Conservation (phyloP, 1,139 yeast species). For the Yamadazyma kanchanaburiensis region DNA sequence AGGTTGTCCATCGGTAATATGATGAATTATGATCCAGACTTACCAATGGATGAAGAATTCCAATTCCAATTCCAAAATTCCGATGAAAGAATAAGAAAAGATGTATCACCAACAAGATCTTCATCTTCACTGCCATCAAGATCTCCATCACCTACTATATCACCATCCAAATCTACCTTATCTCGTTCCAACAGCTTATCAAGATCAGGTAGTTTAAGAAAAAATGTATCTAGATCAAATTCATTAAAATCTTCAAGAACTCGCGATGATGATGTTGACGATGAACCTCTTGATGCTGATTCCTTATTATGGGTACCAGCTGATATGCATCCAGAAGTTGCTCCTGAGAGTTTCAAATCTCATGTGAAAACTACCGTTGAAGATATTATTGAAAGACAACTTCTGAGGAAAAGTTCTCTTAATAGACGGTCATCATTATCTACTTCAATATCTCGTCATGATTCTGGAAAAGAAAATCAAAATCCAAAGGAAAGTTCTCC, state of each 20-base stretch:
- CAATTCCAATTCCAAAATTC: constrained; percentile 19
- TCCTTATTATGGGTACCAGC: constrained; percentile 90
- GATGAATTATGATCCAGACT: constrained; percentile 55
- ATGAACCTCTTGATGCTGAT: constrained; percentile 25
- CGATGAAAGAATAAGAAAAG: constrained; percentile 8
- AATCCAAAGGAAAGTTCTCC: constrained; percentile 7
- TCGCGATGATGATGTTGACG: constrained; percentile 12
- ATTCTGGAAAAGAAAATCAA: constrained; percentile 7
- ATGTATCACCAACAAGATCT: constrained; percentile 3
- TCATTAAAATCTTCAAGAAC: not conserved
- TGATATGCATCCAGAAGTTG: constrained; percentile 84
- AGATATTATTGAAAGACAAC: constrained; percentile 55
- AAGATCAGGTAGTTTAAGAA: not conserved
- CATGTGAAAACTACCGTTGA: constrained; percentile 80
- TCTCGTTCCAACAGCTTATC: constrained; percentile 8
- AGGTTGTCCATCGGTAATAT: constrained; percentile 53
- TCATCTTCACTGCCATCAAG: constrained; percentile 4
- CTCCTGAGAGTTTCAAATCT: constrained; percentile 84
- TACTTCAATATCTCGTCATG: constrained; percentile 16
- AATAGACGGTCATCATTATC: constrained; percentile 33
- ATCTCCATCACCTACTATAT: constrained; percentile 8
- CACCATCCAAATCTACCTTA: constrained; percentile 4
- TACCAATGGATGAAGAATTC: constrained; percentile 45
- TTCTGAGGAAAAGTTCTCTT: constrained; percentile 24
- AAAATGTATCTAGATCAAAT: not conserved